phyloP scores from a whole-genome alignment of 2,329 filamentous ascomycete species.

The Uncinocarpus reesii region DNA sequence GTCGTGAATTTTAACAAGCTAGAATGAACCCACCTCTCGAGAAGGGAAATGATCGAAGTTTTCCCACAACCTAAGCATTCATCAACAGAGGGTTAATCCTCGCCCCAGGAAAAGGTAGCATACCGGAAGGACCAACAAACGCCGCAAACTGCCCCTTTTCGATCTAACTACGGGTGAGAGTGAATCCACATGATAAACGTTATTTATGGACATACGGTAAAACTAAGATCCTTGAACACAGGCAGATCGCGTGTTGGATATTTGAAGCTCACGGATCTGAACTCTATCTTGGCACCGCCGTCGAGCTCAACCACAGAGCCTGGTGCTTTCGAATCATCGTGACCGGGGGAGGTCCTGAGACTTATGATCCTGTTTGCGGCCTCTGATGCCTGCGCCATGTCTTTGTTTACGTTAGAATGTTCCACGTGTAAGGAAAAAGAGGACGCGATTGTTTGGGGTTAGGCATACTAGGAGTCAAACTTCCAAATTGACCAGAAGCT shows the following conservation, averaged over 20 bases:
- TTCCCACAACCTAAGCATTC: slow-evolving; percentile 30
- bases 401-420: slow-evolving; percentile 2
- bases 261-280: slow-evolving; percentile 29
- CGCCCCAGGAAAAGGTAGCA: not conserved
- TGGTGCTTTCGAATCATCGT: not conserved
- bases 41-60: slow-evolving; percentile 37
- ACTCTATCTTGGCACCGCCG: slow-evolving; percentile 25
- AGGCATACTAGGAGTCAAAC: slow-evolving; percentile 51
- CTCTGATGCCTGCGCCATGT: slow-evolving; percentile 31
- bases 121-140: slow-evolving; percentile 39
- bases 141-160: slow-evolving; percentile 36
- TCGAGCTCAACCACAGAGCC: slow-evolving; percentile 6
- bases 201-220: slow-evolving; percentile 18
- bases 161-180: slow-evolving; percentile 18
- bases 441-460: too few relatives aligned
- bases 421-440: too few relatives aligned
- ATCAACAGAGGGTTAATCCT: not conserved
- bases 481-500: slow-evolving; percentile 55
- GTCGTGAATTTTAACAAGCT: not conserved
- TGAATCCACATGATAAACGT: not conserved
- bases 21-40: slow-evolving; percentile 34
- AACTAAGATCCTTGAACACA: slow-evolving; percentile 25
- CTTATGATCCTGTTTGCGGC: slow-evolving; percentile 31
- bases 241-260: slow-evolving; percentile 27
- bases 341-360: slow-evolving; percentile 17